Percentiles rank a stretch among this genome's conserved stretches.
phyloP scores from a whole-genome alignment of 139 green algal species.

The Asterochloris erici region DNA sequence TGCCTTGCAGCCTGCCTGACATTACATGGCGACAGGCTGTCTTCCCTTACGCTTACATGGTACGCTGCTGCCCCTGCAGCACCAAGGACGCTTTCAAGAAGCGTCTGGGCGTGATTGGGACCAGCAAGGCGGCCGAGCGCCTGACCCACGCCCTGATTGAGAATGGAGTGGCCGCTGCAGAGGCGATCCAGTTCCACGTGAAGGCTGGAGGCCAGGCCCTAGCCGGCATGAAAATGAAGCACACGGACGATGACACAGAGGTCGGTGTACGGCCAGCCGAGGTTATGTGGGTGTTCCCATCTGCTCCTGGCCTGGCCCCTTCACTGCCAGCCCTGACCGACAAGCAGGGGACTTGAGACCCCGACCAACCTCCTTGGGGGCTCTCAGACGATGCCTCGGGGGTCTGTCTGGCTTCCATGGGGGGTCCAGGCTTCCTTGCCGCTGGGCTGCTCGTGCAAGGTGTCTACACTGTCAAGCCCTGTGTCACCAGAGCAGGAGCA shows the following conservation, averaged over 20 bases:
- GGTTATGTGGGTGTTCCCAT: not conserved
- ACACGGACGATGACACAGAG: not conserved
- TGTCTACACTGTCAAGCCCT: too few species aligned
- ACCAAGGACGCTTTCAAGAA: conserved; percentile 20
- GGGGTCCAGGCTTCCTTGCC: too few species aligned
- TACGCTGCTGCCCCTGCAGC: not conserved
- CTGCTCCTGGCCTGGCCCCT: not conserved
- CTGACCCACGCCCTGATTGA: conserved; percentile 8
- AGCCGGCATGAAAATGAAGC: not conserved
- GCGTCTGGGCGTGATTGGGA: conserved; percentile 9
- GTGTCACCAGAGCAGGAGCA: too few species aligned
- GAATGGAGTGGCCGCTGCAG: conserved; percentile 2
- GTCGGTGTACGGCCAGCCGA: not conserved
- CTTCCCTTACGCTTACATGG: not conserved
- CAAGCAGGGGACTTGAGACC: not conserved
- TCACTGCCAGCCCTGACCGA: not conserved
- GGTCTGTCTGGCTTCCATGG: too few species aligned
- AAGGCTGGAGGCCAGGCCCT: not conserved
- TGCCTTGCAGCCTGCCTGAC: too few species aligned
- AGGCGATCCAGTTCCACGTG: conserved; percentile 9
- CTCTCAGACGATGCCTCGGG: too few species aligned
- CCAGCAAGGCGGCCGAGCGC: not conserved
- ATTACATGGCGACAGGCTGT: not conserved
- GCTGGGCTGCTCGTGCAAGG: too few species aligned
- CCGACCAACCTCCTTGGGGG: too few species aligned